Conservation (phyloP, 2,329 filamentous ascomycete species). For the Ceratocystis huliohia region DNA sequence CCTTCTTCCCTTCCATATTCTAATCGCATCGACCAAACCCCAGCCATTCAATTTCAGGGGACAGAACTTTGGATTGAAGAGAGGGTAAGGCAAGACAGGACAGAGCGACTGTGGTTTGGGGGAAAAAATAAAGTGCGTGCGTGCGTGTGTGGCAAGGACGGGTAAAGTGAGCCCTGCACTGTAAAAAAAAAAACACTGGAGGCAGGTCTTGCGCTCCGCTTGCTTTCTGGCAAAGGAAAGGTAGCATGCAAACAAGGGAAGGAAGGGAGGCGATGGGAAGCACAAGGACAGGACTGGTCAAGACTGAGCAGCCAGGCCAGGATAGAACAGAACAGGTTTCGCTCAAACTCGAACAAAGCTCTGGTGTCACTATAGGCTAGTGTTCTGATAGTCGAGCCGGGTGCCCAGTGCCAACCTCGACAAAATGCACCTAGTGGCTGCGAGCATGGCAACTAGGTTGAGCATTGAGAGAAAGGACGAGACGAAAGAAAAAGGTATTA, state of each 20-base stretch:
- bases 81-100: not conserved
- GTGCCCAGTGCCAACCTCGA: constrained; percentile 2
- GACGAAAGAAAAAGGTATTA: not conserved
- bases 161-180: too few relatives aligned
- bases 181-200: not conserved
- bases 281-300: not conserved
- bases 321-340: not conserved
- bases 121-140: too few relatives aligned
- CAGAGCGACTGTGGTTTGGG: not conserved
- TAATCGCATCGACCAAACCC: not conserved
- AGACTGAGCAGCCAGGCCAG: not conserved
- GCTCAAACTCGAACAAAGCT: not conserved
- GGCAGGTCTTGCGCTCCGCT: too few relatives aligned
- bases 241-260: not conserved
- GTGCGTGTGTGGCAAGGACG: too few relatives aligned
- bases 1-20: not conserved
- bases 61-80: not conserved
- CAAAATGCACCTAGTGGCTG: not conserved
- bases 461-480: not conserved
- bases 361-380: not conserved
- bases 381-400: not conserved
- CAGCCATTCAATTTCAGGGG: not conserved
- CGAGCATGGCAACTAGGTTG: not conserved
- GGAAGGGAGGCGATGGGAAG: not conserved
- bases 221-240: not conserved